Evolutionary conservation across 768 basidiomycete genomes (phyloP).

Genomic region (Macrocybe gigantea): DNA sequence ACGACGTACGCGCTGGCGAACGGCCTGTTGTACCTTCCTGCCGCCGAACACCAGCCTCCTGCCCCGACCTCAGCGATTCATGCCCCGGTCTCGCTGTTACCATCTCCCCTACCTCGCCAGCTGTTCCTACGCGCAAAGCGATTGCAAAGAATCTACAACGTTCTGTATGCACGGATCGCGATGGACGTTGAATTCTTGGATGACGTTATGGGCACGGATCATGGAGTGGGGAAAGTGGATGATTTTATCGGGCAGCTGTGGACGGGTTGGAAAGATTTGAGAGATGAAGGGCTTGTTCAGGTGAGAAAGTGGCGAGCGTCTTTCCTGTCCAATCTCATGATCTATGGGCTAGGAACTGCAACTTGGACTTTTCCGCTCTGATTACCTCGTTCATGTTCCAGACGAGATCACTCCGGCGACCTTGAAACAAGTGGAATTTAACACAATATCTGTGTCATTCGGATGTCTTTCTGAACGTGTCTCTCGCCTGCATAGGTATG

Average conservation of each 20-base stretch:
- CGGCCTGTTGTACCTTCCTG: conserved; percentile 79
- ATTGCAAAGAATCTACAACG: conserved; percentile 78
- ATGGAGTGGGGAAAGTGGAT: conserved; percentile 78
- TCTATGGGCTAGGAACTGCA: conserved; percentile 56
- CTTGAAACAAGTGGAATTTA: conserved; percentile 97
- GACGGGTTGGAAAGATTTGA: conserved; percentile 75
- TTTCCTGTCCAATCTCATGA: not conserved
- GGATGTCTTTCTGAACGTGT: conserved; percentile 68
- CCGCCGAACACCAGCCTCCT: conserved; percentile 37
- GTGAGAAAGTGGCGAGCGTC: conserved; percentile 17
- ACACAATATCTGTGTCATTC: conserved; percentile 92
- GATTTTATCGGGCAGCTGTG: conserved; percentile 83
- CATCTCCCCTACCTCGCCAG: conserved; percentile 75
- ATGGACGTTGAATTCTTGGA: conserved; percentile 79
- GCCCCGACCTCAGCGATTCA: conserved; percentile 74
- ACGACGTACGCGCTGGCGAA: conserved; percentile 82
- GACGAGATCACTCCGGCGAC: conserved; percentile 22
- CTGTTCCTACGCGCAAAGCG: conserved; percentile 61
- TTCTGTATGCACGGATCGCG: conserved; percentile 80
- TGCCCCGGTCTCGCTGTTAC: conserved; percentile 85
- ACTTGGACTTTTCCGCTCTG: conserved; percentile 89
- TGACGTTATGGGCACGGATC: conserved; percentile 71
- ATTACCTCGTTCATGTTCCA: conserved; percentile 79
- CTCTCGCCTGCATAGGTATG: conserved; percentile 73
- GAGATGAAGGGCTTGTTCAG: conserved; percentile 53